Base-by-base conservation (phyloP, 768 basidiomycete species). In the Naematelia encephala region DNA sequence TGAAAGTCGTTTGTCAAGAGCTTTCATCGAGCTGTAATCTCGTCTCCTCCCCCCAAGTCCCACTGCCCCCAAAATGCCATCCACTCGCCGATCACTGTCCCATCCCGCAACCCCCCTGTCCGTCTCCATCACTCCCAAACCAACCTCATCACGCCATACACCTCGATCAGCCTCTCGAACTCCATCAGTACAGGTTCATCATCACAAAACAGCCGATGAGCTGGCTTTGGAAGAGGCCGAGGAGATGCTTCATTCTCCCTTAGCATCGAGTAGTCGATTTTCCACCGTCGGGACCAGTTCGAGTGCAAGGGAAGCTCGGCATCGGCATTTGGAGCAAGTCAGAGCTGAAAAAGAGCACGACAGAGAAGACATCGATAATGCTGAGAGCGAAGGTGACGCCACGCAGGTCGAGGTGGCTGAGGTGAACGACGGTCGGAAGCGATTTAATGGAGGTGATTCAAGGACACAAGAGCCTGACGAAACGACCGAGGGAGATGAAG, bases 121-220 rank as follows among this genome's bases (percentile, higher is more conserved):
- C 11, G 11, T 23, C 48, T 50, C 48, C 3, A 12, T 27, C 22
- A 27, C 48, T 50, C 48, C 48, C 21, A 25, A 14, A 22, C 26
- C 48, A 14, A 16, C 48, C 14, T 21, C 12, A 14, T 3, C 21
- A 25, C 48, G 48, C 48, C 48, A 50, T 14, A 50, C 48, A 4
- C 48, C 48, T 5, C 5, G 22, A 10, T 50, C 48, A 27, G 14
- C 48, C 21, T 43, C 54, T 39, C 22, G n/a, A 11, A 47, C 46
- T 28, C 46, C 23, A 11, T 14, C 45, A 23, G 26, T 25, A 4
- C 26, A 27, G 11, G 14, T n/a, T 25, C 61, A 57, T 10, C 67
- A 68, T 48, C 67, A 65, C 45, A 60, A 54, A 25, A 63, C 70
- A 21, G 60, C 67, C 19, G 65, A 69, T 42, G 65, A 72, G 27